Percentiles rank a stretch among this genome's conserved stretches.
Conservation (phyloP, 345 rosid genomes). For the Eucalyptus regnans region DNA sequence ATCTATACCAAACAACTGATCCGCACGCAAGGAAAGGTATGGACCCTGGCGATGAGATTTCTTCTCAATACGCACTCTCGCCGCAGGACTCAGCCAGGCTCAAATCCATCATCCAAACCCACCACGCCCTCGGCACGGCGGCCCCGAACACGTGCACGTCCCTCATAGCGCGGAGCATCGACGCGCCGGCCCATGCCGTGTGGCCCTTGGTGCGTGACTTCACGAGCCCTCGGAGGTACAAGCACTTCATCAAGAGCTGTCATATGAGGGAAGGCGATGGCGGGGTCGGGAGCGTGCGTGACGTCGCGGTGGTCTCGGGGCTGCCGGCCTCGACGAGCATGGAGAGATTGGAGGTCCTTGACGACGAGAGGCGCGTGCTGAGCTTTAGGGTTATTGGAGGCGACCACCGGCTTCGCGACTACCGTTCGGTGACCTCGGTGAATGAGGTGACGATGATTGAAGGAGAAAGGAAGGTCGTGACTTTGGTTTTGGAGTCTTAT, state of each 20-base stretch:
- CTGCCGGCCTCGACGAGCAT: constrained; percentile 79
- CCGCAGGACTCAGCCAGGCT: constrained; percentile 1
- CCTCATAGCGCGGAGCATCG: constrained; percentile 49
- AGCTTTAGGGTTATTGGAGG: constrained; percentile 85
- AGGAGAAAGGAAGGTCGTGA: constrained; percentile 20
- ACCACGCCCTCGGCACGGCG: constrained; percentile 34
- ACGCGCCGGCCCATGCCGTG: constrained; percentile 41
- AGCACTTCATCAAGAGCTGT: constrained; percentile 77
- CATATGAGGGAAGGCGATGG: constrained; percentile 37
- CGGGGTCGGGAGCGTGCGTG: constrained; percentile 47
- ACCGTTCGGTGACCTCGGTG: constrained; percentile 68
- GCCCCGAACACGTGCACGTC: constrained; percentile 51
- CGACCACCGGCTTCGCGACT: constrained; percentile 67
- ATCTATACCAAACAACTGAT: neutral
- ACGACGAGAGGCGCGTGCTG: constrained; percentile 44
- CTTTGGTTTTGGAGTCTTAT: constrained; percentile 68
- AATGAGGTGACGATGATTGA: constrained; percentile 27
- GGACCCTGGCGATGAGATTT: neutral
- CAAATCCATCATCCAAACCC: constrained; percentile 31
- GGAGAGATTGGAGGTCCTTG: constrained; percentile 68
- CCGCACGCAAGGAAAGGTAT: neutral
- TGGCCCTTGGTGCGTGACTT: constrained; percentile 66
- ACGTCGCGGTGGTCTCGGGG: constrained; percentile 62
- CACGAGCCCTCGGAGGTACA: constrained; percentile 57
- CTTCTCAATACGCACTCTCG: neutral